These are phyloP conservation scores for Fistulinella prunicolor DNA, from an alignment of 768 basidiomycete species.

Conservation along the genomic window DNA sequence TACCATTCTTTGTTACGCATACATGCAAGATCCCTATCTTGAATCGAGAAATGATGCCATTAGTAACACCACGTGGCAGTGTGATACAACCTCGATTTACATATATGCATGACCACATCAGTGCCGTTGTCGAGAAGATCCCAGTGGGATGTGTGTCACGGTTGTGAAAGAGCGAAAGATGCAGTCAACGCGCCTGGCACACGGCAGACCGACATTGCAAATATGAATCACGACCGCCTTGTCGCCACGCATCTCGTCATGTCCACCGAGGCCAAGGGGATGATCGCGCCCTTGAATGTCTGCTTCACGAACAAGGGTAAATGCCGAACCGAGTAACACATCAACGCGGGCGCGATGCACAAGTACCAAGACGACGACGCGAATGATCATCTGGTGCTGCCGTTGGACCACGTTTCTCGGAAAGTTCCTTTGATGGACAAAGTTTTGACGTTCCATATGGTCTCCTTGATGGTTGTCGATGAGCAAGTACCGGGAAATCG, in stretches of 20 bases:
- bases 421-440: slow-evolving; percentile 39
- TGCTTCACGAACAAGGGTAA: slow-evolving; percentile 31
- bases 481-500: slow-evolving; percentile 57
- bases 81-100: neutral
- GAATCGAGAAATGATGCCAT: neutral
- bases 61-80: neutral
- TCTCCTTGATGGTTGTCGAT: slow-evolving; percentile 36
- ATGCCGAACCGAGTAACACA: too few relatives aligned
- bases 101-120: slow-evolving; percentile 15
- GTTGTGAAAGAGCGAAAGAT: neutral
- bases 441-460: slow-evolving; percentile 35
- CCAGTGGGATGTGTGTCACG: slow-evolving; percentile 35
- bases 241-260: slow-evolving; percentile 51
- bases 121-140: slow-evolving; percentile 25
- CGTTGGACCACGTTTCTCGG: slow-evolving; percentile 32
- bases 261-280: slow-evolving; percentile 50
- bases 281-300: slow-evolving; percentile 44
- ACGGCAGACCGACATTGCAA: slow-evolving; percentile 45
- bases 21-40: too few relatives aligned
- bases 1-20: too few relatives aligned
- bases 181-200: neutral
- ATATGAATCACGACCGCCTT: slow-evolving; percentile 59
- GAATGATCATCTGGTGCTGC: too few relatives aligned
- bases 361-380: too few relatives aligned
- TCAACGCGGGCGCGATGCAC: too few relatives aligned